A percentile compares a stretch with the other conserved stretches of the same genome.
These are phyloP conservation scores for Colletotrichum neosansevieriae DNA, from an alignment of 2,329 filamentous ascomycete genomes.

Conservation along the genomic window DNA sequence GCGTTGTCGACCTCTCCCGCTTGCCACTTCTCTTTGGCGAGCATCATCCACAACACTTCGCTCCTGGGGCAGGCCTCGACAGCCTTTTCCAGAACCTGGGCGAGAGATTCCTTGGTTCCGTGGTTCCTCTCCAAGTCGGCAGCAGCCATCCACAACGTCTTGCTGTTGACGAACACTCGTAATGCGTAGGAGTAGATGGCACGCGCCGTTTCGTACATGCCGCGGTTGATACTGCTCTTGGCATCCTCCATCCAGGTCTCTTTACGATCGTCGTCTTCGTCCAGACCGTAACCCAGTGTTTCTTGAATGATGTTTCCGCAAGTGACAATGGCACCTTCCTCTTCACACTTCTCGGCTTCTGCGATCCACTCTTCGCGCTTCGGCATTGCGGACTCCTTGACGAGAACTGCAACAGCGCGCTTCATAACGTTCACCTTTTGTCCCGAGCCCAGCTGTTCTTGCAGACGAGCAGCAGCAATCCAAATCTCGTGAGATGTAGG, in stretches of 20 bases:
- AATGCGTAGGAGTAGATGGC: conserved; percentile 94
- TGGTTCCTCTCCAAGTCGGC: conserved; percentile 93
- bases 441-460: conserved; percentile 86
- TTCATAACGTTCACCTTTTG: conserved; percentile 93
- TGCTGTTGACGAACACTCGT: conserved; percentile 88
- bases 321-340: conserved; percentile 87
- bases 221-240: conserved; percentile 81
- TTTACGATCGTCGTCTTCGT: conserved; percentile 96
- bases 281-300: conserved; percentile 91
- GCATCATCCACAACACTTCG: conserved; percentile 94
- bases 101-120: conserved; percentile 84
- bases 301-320: conserved; percentile 92
- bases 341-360: conserved; percentile 94
- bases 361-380: conserved; percentile 97
- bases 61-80: conserved; percentile 93
- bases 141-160: conserved; percentile 89
- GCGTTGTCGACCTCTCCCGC: conserved; percentile 89
- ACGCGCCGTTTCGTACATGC: conserved; percentile 88
- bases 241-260: conserved; percentile 97
- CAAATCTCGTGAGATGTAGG: conserved; percentile 96
- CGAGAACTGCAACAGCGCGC: conserved; percentile 87
- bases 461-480: conserved; percentile 92
- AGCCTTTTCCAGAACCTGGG: conserved; percentile 89
- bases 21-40: conserved; percentile 95
- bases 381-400: conserved; percentile 93